Base-by-base conservation (phyloP, 2,329 filamentous ascomycete species). In the Aspergillus candidus region DNA sequence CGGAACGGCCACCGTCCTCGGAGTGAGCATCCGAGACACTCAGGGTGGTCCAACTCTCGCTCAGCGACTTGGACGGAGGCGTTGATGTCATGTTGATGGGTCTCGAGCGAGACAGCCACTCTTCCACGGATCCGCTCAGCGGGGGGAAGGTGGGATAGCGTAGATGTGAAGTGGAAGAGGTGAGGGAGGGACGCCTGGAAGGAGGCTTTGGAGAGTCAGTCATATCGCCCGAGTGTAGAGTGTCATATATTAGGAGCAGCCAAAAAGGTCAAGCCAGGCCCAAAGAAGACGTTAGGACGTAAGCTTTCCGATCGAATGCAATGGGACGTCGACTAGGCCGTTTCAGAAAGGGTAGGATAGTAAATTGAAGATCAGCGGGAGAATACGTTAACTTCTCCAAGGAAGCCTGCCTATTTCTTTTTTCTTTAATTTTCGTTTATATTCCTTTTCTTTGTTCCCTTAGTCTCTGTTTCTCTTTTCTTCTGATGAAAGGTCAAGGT, bases 1-100 rank as follows among this genome's bases (percentile, higher is more conserved):
- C 69, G 2, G 70, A 72, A 30, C 60, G 66, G 44, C 63, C 57
- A 39, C 68, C 70, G 52, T 73, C 69, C 44, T 72, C 69, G 3
- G 68, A 71, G 40, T 69, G 65, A 15, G 62, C 56, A 46, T 72
- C 70, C 13, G 66, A 66, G n/a, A 60, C 61, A 41, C 67, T 69
- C 45, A 73, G 55, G 2, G 67, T 70, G 14, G 70, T 67, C 70
- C 70, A 73, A 52, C 70, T 72, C 43, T 72, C 70, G 43, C 67
- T 68, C 46, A 73, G 55, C 10, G 67, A 59, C 49, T 61, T 52
- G 39, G 52, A 29, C n/a, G 51, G 46, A 15, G 49, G 48, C 40
- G 59, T 59, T 55, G 63, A 66, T 53, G 63, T 62, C 68, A 71
- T 71, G 47, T 50, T 59, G 51, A 66, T 57, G n/a, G 64, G 66